A percentile compares a stretch with the other conserved stretches of the same genome.
These are phyloP conservation scores for Phytophthora crassamura DNA, from an alignment of 352 stramenopile species.

Conservation along the genomic window DNA sequence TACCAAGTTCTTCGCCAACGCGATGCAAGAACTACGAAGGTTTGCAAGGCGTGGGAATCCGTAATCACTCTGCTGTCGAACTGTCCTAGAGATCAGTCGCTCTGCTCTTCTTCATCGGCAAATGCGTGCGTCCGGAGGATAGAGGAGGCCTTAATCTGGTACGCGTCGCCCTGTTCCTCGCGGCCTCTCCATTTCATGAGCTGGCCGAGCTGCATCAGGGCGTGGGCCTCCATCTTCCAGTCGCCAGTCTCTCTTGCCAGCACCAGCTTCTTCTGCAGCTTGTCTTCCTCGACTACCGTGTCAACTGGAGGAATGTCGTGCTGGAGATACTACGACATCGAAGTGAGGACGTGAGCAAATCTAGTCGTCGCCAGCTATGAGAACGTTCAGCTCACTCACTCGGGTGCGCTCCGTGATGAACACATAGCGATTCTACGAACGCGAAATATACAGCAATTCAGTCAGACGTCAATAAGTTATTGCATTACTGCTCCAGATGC, in stretches of 20 bases:
- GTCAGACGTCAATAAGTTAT: not conserved
- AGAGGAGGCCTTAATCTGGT: slow-evolving; percentile 57
- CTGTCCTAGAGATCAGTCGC: slow-evolving; percentile 11
- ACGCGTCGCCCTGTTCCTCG: slow-evolving; percentile 52
- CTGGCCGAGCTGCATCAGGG: slow-evolving; percentile 72
- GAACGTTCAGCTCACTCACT: slow-evolving; percentile 48
- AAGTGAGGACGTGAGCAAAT: not conserved
- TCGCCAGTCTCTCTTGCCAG: slow-evolving; percentile 46
- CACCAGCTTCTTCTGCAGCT: slow-evolving; percentile 61
- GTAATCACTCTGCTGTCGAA: not conserved
- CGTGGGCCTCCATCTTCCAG: slow-evolving; percentile 73
- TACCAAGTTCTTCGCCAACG: slow-evolving; percentile 50
- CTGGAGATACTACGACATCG: slow-evolving; percentile 62
- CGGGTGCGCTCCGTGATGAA: slow-evolving; percentile 80
- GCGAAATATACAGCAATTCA: not conserved
- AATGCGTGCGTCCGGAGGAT: slow-evolving; percentile 70
- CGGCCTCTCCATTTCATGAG: slow-evolving; percentile 79
- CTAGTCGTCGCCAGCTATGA: not conserved
- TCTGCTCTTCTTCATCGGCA: slow-evolving; percentile 34
- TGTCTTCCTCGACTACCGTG: slow-evolving; percentile 78
- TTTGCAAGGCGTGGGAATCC: slow-evolving; percentile 31
- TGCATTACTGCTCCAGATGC: not conserved
- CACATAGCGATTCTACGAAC: slow-evolving; percentile 61
- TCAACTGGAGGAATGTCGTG: slow-evolving; percentile 71
- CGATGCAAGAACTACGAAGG: slow-evolving; percentile 45